These are phyloP conservation scores for Lachnellula suecica DNA, from an alignment of 2,329 filamentous ascomycete species.

Conservation along the genomic window DNA sequence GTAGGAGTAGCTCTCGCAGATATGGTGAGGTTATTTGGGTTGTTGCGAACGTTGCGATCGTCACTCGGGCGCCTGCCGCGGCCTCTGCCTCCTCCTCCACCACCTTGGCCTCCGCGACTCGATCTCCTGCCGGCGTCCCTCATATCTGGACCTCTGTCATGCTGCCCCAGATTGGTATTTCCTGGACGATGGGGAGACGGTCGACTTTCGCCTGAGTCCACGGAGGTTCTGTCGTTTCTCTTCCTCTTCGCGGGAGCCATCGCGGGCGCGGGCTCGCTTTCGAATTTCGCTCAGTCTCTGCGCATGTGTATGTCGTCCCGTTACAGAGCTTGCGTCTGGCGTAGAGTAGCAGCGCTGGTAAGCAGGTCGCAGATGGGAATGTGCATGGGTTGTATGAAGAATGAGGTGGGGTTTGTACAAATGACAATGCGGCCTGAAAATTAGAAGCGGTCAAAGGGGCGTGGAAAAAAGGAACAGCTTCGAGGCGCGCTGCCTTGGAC, in stretches of 20 bases:
- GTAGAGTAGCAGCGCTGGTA: slow-evolving; percentile 4
- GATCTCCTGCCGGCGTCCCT: slow-evolving; percentile 46
- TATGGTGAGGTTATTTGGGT: slow-evolving; percentile 27
- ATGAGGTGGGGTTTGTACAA: too few relatives aligned
- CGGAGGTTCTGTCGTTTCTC: slow-evolving; percentile 33
- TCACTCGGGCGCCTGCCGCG: slow-evolving; percentile 29
- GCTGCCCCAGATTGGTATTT: slow-evolving; percentile 54
- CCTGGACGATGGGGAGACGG: slow-evolving; percentile 63
- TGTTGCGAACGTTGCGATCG: slow-evolving; percentile 22
- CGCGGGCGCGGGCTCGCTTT: slow-evolving; percentile 29
- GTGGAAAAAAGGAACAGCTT: too few relatives aligned
- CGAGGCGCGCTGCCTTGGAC: too few relatives aligned
- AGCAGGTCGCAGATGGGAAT: too few relatives aligned
- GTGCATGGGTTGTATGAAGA: too few relatives aligned
- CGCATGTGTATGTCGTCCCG: slow-evolving; percentile 25
- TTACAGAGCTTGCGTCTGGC: slow-evolving; percentile 7
- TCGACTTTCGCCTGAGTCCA: slow-evolving; percentile 45
- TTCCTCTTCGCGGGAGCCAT: slow-evolving; percentile 34
- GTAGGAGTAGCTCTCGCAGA: slow-evolving; percentile 30
- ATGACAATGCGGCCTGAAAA: too few relatives aligned
- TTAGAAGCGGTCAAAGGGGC: too few relatives aligned
- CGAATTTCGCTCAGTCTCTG: slow-evolving; percentile 20
- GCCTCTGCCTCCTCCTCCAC: slow-evolving; percentile 27
- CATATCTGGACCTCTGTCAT: slow-evolving; percentile 54
- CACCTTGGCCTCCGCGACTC: slow-evolving; percentile 43